phyloP scores from a whole-genome alignment of 345 rosid genomes.

The Camelina sativa region DNA sequence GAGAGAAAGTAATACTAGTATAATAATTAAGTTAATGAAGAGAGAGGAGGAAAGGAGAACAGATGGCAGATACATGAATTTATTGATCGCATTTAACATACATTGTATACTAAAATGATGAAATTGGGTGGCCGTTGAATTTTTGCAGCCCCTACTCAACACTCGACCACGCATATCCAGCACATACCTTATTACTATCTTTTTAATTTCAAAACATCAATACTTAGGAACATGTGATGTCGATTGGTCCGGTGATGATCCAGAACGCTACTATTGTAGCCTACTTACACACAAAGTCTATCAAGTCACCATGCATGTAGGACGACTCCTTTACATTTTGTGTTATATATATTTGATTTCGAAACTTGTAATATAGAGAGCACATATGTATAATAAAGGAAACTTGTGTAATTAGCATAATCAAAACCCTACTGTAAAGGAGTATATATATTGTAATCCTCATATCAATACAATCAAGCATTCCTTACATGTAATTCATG shows the following conservation, averaged over 20 bases:
- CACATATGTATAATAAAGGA: too few species aligned
- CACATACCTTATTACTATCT: neutral
- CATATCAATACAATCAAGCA: too few species aligned
- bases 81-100: slow-evolving; percentile 48
- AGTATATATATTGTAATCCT: too few species aligned
- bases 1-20: slow-evolving; percentile 6
- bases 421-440: too few species aligned
- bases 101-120: slow-evolving; percentile 41
- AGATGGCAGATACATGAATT: slow-evolving; percentile 46
- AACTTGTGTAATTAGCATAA: too few species aligned
- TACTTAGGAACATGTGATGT: slow-evolving; percentile 35
- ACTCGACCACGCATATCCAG: slow-evolving; percentile 34
- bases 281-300: slow-evolving; percentile 24
- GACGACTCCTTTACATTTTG: neutral
- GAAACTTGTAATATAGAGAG: too few species aligned
- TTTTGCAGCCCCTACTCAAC: neutral
- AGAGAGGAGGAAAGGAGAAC: slow-evolving; percentile 29
- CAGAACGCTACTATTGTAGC: neutral
- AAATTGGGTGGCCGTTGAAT: slow-evolving; percentile 49
- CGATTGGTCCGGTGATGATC: slow-evolving; percentile 32
- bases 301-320: slow-evolving; percentile 22
- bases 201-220: slow-evolving; percentile 15
- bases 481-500: too few species aligned
- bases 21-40: slow-evolving; percentile 31
- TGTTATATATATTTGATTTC: neutral